Evolutionary conservation across 257 asterid species (phyloP), one percentile per base, ranked within the genome.

Genomic region (Cinchona pubescens): DNA sequence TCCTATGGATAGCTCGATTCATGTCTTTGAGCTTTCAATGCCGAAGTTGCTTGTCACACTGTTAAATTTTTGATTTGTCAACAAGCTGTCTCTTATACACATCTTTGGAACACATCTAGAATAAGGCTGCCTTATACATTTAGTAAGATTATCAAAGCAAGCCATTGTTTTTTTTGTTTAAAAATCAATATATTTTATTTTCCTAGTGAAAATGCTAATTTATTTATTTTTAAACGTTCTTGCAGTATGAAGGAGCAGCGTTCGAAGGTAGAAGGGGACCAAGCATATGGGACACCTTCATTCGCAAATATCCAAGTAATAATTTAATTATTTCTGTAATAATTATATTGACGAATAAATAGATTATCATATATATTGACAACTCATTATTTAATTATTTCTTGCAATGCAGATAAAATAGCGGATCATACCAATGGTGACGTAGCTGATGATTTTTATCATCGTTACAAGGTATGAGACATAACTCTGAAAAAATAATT

Each of bases 361-460:
- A 40, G n/a, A 4, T 40, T 7, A 40, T 40, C 2, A 40, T 40
- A 2, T 40, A 40, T 40, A 5, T 40, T 40, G 3, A n/a, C 8
- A 23, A 27, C 18, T 74, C 19, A 10, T 9, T n/a, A n/a, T n/a
- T n/a, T n/a, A n/a, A 35, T 7, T 34, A 27, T 38, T 35, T 30
- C 15, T 37, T 68, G 56, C 29, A 67, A 21, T 71, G 69, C 82
- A 89, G 92, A 67, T 38, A 84, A 83, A 66, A 87, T 89, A 34
- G 5, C 49, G 42, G 90, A 86, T 62, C 35, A 74, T 10, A 89
- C 83, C 67, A 86, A 77, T 25, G 90, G 88, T 3, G 92, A 87
- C 42, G 72, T 86, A 73, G 92, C 92, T 29, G 64, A 67, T 46
- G 87, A 89, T 68, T 87, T 89, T 51, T 89, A 86, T 61, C 80